Evolutionary conservation across 305 asterid genomes (phyloP), one percentile per base, ranked within the genome.

Genomic region (Fraxinus albicans): DNA sequence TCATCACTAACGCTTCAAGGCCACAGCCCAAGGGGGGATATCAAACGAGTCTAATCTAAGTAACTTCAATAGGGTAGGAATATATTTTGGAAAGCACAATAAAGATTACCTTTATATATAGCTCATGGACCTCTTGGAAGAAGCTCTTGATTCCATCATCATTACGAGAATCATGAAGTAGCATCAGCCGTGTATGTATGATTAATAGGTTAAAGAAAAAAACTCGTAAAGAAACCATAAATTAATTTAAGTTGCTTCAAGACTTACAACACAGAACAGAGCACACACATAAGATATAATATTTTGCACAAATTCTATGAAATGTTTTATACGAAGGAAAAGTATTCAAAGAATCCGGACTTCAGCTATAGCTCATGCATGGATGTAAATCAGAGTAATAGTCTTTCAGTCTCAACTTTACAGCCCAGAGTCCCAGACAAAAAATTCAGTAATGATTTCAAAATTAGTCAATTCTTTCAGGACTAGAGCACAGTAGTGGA

Each of bases 81-180:
- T 29, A 29, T 10, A 10, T 27, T 27, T 29, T 69, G 19, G 15
- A 44, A 70, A 77, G 84, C 75, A 81, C 36, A 33, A 42, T 31
- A 80, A 38, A 83, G 76, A 86, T 85, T 85, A 87, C 97, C 97
- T 94, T 93, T 86, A 94, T 89, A 84, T 94, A 94, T 25, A 94
- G 92, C 87, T 94, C 97, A 75, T 94, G 98, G 84, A 94, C 98
- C 87, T 94, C 97, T 83, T 94, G 98, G 84, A 94, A 95, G 90
- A 95, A 93, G 90, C 96, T 95, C 88, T 93, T 95, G 87, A 95
- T 93, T 76, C 98, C 98, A 88, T 93, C 98, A 77, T 95, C 98
- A 84, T 95, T 95, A 77, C 95, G 97, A 67, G 98, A 88, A 91
- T 95, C 98, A 44, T 95, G 98, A 86, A 95, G 98, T 88, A 95